Evolutionary conservation across 2,329 filamentous ascomycete species (phyloP).

Genomic region (Colletotrichum costaricense): DNA sequence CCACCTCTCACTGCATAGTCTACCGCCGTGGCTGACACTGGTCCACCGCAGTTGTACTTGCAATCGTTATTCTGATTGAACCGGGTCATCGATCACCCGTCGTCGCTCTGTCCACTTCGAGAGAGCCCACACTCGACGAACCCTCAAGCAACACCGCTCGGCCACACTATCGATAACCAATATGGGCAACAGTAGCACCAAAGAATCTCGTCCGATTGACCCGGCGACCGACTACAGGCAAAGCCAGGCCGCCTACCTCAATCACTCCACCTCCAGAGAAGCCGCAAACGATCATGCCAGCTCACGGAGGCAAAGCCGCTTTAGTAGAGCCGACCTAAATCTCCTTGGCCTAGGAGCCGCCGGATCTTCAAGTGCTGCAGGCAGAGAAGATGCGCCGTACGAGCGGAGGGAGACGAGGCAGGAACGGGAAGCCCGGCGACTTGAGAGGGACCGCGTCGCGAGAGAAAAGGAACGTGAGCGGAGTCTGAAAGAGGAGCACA

Average conservation of each 20-base stretch:
- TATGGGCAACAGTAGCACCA: slow-evolving; percentile 55
- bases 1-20: not conserved
- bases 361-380: slow-evolving; percentile 49
- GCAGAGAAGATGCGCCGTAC: slow-evolving; percentile 56
- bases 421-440: slow-evolving; percentile 86
- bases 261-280: slow-evolving; percentile 18
- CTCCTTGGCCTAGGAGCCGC: slow-evolving; percentile 56
- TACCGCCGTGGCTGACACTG: not conserved
- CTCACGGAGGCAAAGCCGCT: slow-evolving; percentile 35
- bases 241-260: slow-evolving; percentile 28
- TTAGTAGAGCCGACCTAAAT: slow-evolving; percentile 58
- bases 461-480: slow-evolving; percentile 87
- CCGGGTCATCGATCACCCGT: not conserved
- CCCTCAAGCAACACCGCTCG: not conserved
- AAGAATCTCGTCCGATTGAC: slow-evolving; percentile 47
- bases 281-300: slow-evolving; percentile 14
- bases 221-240: slow-evolving; percentile 31
- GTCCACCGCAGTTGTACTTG: not conserved
- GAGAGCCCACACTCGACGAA: not conserved
- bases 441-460: slow-evolving; percentile 82
- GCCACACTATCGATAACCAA: not conserved
- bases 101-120: not conserved
- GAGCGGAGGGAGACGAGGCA: slow-evolving; percentile 88
- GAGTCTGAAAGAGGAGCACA: slow-evolving; percentile 90
- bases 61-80: not conserved